A percentile compares a stretch with the other conserved stretches of the same genome.
These are phyloP conservation scores for Phalaenopsis equestris DNA, from an alignment of 106 monocot genomes.

Conservation along the genomic window DNA sequence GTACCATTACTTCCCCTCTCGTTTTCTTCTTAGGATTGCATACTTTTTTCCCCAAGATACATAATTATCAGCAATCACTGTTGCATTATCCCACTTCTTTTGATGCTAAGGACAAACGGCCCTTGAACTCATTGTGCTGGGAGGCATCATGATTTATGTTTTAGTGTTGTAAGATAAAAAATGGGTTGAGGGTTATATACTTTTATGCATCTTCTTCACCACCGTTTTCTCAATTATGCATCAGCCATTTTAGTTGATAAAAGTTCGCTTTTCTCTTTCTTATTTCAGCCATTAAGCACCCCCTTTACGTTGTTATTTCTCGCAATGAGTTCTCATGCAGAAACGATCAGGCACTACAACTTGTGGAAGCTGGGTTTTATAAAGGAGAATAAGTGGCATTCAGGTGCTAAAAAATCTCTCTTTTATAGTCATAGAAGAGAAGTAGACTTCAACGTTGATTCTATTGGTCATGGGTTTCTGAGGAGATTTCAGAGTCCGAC, in stretches of 20 bases:
- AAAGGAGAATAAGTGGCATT: constrained; percentile 33
- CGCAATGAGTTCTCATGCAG: constrained; percentile 22
- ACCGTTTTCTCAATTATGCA: too few species aligned
- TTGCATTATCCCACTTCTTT: too few species aligned
- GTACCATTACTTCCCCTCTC: too few species aligned
- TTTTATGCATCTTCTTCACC: too few species aligned
- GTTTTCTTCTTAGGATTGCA: too few species aligned
- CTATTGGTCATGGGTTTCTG: constrained; percentile 52
- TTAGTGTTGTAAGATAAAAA: too few species aligned
- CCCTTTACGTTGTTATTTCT: not conserved
- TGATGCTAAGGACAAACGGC: too few species aligned
- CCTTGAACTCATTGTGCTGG: too few species aligned
- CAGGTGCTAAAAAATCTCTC: constrained; percentile 21
- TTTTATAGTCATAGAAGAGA: constrained; percentile 23
- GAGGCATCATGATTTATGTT: too few species aligned
- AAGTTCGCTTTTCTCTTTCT: not conserved
- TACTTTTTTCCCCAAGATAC: too few species aligned
- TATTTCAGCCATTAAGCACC: not conserved
- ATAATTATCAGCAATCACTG: too few species aligned
- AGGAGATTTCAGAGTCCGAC: constrained; percentile 57
- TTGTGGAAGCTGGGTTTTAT: constrained; percentile 56
- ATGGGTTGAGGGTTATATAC: too few species aligned
- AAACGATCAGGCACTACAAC: constrained; percentile 55
- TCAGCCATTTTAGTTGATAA: not conserved
- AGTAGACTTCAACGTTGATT: constrained; percentile 18